Evolutionary conservation across 441 rosid species (phyloP).

Genomic region (Sinapis alba): DNA sequence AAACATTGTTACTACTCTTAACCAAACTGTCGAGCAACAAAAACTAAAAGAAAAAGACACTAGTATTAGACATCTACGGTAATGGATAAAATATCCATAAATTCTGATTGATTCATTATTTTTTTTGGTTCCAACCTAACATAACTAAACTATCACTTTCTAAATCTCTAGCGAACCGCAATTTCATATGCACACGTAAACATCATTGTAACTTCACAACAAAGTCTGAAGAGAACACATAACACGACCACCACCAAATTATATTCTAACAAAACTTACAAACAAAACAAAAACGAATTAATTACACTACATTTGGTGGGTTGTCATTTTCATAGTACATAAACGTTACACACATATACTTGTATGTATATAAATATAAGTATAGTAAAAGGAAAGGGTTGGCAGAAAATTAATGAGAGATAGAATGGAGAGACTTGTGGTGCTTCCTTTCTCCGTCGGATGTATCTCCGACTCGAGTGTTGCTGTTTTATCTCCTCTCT

Average conservation of each 20-base stretch:
- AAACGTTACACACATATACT: neutral
- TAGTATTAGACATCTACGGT: no score
- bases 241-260: conserved; percentile 30
- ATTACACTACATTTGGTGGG: conserved; percentile 16
- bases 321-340: conserved; percentile 6
- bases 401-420: conserved; percentile 75
- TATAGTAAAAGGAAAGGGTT: conserved; percentile 34
- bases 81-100: no score
- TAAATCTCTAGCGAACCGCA: conserved; percentile 25
- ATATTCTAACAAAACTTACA: conserved; percentile 29
- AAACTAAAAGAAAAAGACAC: no score
- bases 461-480: conserved; percentile 92
- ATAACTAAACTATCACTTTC: conserved; percentile 29
- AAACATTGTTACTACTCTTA: no score
- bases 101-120: no score
- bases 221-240: conserved; percentile 25
- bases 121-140: no score
- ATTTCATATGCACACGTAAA: conserved; percentile 38
- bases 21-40: no score
- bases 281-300: neutral
- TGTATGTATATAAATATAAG: conserved; percentile 16
- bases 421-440: conserved; percentile 86
- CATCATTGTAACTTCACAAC: conserved; percentile 44
- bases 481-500: conserved; percentile 55
- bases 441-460: conserved; percentile 87